Conservation (phyloP, 2,329 filamentous ascomycete species). For the Chaetomium sp. region DNA sequence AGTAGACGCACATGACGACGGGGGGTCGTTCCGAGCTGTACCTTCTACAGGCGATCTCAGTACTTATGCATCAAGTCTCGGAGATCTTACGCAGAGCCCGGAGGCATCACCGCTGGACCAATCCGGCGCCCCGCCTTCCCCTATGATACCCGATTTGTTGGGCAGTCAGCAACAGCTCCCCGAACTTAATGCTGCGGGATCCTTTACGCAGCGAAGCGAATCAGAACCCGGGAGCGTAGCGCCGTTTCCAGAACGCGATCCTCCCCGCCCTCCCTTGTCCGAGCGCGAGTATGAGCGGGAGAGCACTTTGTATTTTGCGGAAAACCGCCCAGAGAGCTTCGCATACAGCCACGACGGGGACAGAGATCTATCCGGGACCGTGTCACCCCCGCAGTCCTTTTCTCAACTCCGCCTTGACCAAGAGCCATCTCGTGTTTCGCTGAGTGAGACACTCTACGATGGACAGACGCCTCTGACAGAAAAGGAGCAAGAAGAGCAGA, state of each 20-base stretch:
- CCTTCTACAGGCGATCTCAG: slow-evolving; percentile 39
- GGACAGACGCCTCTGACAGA: slow-evolving; percentile 31
- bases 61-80: slow-evolving; percentile 30
- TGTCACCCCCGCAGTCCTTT: slow-evolving; percentile 50
- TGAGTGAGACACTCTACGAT: slow-evolving; percentile 28
- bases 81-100: slow-evolving; percentile 37
- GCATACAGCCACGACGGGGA: slow-evolving; percentile 48
- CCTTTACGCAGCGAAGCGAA: slow-evolving; percentile 44
- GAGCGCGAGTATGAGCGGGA: slow-evolving; percentile 39
- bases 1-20: slow-evolving; percentile 27
- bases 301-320: slow-evolving; percentile 47
- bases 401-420: slow-evolving; percentile 51
- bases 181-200: slow-evolving; percentile 54
- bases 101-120: slow-evolving; percentile 41
- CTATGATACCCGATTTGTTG: slow-evolving; percentile 31
- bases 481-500: slow-evolving; percentile 59
- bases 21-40: slow-evolving; percentile 29
- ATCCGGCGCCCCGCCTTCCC: slow-evolving; percentile 33
- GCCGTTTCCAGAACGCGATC: slow-evolving; percentile 51
- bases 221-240: slow-evolving; percentile 32
- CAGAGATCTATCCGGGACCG: slow-evolving; percentile 48
- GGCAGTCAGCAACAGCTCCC: slow-evolving; percentile 48
- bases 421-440: slow-evolving; percentile 36
- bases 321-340: slow-evolving; percentile 48
- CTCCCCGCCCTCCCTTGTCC: slow-evolving; percentile 52